phyloP scores from a whole-genome alignment of 805 yeast species.

The Starmera pachycereana region DNA sequence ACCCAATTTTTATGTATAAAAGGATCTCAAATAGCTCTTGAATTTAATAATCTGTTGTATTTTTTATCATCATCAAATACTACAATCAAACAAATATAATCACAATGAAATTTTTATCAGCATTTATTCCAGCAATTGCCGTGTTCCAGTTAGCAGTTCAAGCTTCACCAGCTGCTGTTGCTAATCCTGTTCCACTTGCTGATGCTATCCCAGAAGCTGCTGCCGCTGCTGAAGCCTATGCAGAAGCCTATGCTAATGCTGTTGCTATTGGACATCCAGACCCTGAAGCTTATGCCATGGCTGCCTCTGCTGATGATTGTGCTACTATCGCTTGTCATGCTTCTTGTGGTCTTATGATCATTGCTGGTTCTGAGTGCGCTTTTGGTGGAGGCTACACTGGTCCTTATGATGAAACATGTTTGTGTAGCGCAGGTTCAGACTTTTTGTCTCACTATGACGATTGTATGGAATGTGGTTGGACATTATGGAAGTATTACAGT shows the following conservation, averaged over 20 bases:
- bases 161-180: too few species aligned
- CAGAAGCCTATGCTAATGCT: slow-evolving; percentile 19
- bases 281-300: slow-evolving; percentile 20
- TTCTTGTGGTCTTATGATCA: slow-evolving; percentile 24
- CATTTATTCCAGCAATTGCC: too few species aligned
- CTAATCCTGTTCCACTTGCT: slow-evolving; percentile 9
- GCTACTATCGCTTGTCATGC: slow-evolving; percentile 25
- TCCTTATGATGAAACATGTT: slow-evolving; percentile 22
- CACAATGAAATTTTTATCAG: too few species aligned
- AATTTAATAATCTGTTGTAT: too few species aligned
- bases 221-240: slow-evolving; percentile 17
- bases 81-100: too few species aligned
- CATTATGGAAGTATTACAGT: slow-evolving; percentile 28
- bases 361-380: slow-evolving; percentile 22
- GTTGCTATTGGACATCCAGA: slow-evolving; percentile 21
- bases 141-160: too few species aligned
- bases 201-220: slow-evolving; percentile 12
- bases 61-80: too few species aligned
- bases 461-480: slow-evolving; percentile 32
- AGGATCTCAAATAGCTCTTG: too few species aligned
- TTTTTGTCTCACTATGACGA: slow-evolving; percentile 20
- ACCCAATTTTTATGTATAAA: too few species aligned
- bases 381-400: slow-evolving; percentile 17
- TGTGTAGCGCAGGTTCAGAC: slow-evolving; percentile 20
- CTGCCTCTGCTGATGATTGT: slow-evolving; percentile 21